Conservation (phyloP, 2,329 filamentous ascomycete genomes). For the Alternaria burnsii region DNA sequence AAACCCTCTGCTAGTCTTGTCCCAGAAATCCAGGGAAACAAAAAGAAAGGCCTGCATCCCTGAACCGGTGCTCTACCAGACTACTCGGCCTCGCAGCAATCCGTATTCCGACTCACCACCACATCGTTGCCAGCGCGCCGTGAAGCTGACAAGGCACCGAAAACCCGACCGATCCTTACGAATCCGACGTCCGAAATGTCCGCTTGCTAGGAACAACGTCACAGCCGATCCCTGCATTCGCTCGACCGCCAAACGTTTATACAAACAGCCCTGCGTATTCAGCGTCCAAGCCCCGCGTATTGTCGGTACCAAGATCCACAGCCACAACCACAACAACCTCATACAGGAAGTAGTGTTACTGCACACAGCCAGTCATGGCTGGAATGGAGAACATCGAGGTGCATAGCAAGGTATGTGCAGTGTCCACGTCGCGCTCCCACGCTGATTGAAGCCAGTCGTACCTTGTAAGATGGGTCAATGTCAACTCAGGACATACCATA, state of each 20-base stretch:
- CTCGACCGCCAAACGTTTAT: constrained; percentile 6
- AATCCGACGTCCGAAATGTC: constrained; percentile 9
- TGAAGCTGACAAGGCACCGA: constrained; percentile 4
- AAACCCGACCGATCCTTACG: not conserved
- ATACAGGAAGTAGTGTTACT: not conserved
- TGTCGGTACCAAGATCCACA: not conserved
- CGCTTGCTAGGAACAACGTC: constrained; percentile 2
- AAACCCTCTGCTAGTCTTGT: not conserved
- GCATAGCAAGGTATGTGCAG: constrained; percentile 83
- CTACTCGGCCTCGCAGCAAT: constrained; percentile 5
- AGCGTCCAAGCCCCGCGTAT: constrained; percentile 17
- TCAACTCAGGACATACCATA: constrained; percentile 88
- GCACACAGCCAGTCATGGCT: constrained; percentile 67
- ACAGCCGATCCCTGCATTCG: constrained; percentile 5
- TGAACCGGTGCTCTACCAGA: not conserved
- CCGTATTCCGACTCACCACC: constrained; percentile 7
- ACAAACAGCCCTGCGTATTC: constrained; percentile 1
- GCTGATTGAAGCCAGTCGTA: constrained; percentile 74
- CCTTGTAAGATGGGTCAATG: constrained; percentile 95
- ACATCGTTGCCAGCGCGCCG: not conserved
- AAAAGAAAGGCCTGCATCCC: not conserved
- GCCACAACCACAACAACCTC: not conserved
- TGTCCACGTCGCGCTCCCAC: constrained; percentile 4
- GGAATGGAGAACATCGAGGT: constrained; percentile 97
- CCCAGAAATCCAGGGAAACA: not conserved